These are phyloP conservation scores for Oenanthe javanica DNA, from an alignment of 140 eudicot genomes.

Conservation along the genomic window DNA sequence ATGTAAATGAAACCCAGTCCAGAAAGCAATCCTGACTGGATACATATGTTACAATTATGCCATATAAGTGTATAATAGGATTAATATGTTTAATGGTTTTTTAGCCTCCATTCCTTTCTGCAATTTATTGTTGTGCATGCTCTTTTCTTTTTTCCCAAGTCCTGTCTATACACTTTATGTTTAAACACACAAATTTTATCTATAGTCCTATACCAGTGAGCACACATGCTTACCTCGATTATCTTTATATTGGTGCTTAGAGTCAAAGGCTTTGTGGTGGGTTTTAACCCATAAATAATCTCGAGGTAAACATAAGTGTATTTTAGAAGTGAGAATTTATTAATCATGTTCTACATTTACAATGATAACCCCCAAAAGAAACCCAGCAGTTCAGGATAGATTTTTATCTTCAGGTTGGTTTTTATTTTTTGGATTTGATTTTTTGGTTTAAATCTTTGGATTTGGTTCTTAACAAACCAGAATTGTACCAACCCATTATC, in stretches of 20 bases:
- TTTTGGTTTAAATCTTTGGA: not conserved
- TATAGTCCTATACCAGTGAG: not conserved
- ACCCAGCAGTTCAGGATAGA: not conserved
- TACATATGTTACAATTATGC: too few relatives aligned
- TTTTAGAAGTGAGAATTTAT: not conserved
- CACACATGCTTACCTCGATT: too few relatives aligned
- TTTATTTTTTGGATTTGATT: not conserved
- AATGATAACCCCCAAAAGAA: not conserved
- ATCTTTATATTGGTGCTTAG: not conserved
- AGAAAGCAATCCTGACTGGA: too few relatives aligned
- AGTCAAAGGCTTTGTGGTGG: not conserved
- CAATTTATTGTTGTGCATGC: not conserved
- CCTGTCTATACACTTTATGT: not conserved
- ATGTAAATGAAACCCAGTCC: too few relatives aligned
- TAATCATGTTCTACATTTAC: not conserved
- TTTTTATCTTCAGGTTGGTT: not conserved
- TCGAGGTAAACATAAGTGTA: not conserved
- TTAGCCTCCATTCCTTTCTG: not conserved
- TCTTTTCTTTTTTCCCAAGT: not conserved
- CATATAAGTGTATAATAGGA: not conserved
- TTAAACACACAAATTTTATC: not conserved
- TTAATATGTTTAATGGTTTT: not conserved
- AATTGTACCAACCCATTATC: not conserved
- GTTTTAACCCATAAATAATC: not conserved
- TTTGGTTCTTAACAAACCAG: not conserved